phyloP scores from a whole-genome alignment of 495 filamentous ascomycete species.

The Oidiodendron maius region DNA sequence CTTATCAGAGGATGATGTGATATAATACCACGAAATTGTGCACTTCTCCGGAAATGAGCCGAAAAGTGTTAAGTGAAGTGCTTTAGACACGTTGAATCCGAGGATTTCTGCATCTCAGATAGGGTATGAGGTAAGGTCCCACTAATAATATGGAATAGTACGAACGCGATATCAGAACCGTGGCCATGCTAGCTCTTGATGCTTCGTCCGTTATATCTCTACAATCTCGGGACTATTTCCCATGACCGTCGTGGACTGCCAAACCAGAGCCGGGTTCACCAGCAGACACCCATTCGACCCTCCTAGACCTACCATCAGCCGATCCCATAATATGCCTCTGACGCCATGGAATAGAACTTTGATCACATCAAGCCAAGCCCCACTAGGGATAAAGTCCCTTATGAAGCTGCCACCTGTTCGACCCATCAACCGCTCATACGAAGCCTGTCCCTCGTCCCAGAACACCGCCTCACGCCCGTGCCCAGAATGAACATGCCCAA shows the following conservation, averaged over 20 bases:
- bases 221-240: slow-evolving; percentile 60
- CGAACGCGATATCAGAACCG: no score
- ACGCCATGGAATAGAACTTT: slow-evolving; percentile 58
- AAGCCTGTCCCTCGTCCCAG: slow-evolving; percentile 70
- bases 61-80: no score
- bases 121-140: no score
- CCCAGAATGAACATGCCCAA: slow-evolving; percentile 82
- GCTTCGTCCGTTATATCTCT: slow-evolving; percentile 29
- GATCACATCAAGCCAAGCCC: slow-evolving; percentile 56
- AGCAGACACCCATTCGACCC: slow-evolving; percentile 58
- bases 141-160: no score
- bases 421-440: slow-evolving; percentile 61
- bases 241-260: slow-evolving; percentile 58
- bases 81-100: no score
- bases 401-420: slow-evolving; percentile 36
- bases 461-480: slow-evolving; percentile 59
- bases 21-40: no score
- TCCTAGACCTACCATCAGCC: slow-evolving; percentile 50
- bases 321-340: slow-evolving; percentile 65
- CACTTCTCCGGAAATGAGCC: no score
- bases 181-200: no score
- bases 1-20: no score
- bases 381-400: slow-evolving; percentile 39
- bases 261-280: slow-evolving; percentile 75
- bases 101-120: no score